phyloP scores from a whole-genome alignment of 495 filamentous ascomycete species.

The Pseudoneurospora amorphoporcata region DNA sequence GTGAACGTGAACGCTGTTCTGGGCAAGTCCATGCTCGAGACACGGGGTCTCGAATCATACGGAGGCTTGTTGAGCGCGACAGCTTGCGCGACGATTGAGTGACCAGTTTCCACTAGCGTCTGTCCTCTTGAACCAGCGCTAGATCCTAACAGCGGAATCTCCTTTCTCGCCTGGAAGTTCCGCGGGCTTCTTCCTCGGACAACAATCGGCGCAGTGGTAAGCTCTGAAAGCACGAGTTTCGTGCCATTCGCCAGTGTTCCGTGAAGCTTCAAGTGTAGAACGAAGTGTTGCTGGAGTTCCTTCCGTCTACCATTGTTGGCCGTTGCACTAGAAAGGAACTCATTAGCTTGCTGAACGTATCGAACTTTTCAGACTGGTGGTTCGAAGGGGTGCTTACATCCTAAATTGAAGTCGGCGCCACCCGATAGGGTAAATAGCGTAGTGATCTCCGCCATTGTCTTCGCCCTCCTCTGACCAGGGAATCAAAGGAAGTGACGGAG shows the following conservation, averaged over 20 bases:
- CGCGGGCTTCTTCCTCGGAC: conserved; percentile 69
- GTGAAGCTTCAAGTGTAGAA: conserved; percentile 62
- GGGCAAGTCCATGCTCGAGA: conserved; percentile 38
- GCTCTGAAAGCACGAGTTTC: conserved; percentile 59
- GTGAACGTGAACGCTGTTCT: conserved; percentile 44
- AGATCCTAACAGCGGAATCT: conserved; percentile 62
- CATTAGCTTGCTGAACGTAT: conserved; percentile 10
- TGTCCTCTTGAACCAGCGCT: conserved; percentile 56
- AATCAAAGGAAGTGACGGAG: conserved; percentile 61
- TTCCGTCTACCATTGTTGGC: conserved; percentile 66
- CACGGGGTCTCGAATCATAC: conserved; percentile 34
- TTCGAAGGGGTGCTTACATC: conserved; percentile 36
- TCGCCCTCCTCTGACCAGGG: conserved; percentile 65
- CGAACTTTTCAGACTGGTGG: background rate
- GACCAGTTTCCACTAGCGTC: conserved; percentile 36
- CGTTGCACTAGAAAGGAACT: conserved; percentile 33
- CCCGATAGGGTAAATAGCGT: conserved; percentile 77
- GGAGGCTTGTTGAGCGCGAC: conserved; percentile 38
- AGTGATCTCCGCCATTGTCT: conserved; percentile 46
- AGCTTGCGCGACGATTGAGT: conserved; percentile 37
- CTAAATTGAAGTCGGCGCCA: conserved; percentile 88
- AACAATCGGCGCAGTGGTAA: conserved; percentile 64
- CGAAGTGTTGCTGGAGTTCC: conserved; percentile 75
- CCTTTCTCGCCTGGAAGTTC: conserved; percentile 70
- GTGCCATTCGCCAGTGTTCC: conserved; percentile 59